Evolutionary conservation across 495 filamentous ascomycete genomes (phyloP), one percentile per base, ranked within the genome.

Genomic region (Neurospora terricola): DNA sequence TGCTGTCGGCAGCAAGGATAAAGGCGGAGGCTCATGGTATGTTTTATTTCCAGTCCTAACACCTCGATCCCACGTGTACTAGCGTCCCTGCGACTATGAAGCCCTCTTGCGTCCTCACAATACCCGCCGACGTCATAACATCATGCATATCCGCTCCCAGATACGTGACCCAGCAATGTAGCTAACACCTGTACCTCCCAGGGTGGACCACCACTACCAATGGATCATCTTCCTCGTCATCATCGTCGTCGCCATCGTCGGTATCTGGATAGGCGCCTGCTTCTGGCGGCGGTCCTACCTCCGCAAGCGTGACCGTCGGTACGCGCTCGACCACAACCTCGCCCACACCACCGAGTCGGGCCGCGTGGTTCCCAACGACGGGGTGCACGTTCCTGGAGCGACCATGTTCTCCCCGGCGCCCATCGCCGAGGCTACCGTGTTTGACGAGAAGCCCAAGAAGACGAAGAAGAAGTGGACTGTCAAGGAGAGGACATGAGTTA

Each of bases 151-250:
- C 8, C 21, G 45, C n/a, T 48, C 21, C 45, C n/a, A 48, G 11
- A 34, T 36, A 27, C 38, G 4, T n/a, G 54, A 36, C 18, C 30
- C 30, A 30, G 45, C 34, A 27, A 18, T 34, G 4, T 36, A 38
- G 10, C 39, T 21, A 71, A 62, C 45, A 34, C 3, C 18, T 37
- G 21, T 18, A n/a, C 14, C 23, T 27, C 43, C 3, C 74, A 88
- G 87, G 87, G 72, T 88, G 38, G 80, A 80, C 4, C 81, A 72
- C 3, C 87, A 88, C 76, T 86, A 82, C 76, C 81, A 85, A 80
- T 88, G 86, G 85, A 84, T 88, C n/a, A 83, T 88, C 70, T 86
- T 88, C 79, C 80, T 88, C 38, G 82, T 88, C 69, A 78, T 88
- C 71, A 78, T 88, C 62, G 80, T 87, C 16, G 81, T 88, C 37